Conservation (phyloP, 257 asterid genomes). For the Plectranthus barbatus region DNA sequence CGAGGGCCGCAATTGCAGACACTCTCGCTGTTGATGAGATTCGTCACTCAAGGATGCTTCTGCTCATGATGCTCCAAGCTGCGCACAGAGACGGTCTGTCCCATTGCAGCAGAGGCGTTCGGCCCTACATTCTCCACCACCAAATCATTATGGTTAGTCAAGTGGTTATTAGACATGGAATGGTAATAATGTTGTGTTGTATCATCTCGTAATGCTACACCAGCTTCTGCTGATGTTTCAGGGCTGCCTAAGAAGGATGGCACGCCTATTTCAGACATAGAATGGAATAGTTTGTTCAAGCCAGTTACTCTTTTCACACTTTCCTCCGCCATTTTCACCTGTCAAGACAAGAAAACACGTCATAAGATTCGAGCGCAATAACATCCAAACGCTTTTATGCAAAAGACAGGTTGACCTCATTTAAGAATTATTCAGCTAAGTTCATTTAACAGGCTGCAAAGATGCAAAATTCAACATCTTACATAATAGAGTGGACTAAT, state of each 20-base stretch:
- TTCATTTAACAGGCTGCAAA: too few relatives aligned
- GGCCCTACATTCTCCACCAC: conserved; percentile 32
- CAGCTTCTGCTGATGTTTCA: conserved; percentile 53
- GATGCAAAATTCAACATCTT: too few relatives aligned
- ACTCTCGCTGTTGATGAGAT: too few relatives aligned
- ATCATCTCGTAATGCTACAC: conserved; percentile 59
- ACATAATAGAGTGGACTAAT: background rate
- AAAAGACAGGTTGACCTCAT: too few relatives aligned
- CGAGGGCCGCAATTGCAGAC: too few relatives aligned
- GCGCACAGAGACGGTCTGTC: conserved; percentile 37
- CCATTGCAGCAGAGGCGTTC: conserved; percentile 24
- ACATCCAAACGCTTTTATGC: too few relatives aligned
- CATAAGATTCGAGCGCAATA: too few relatives aligned
- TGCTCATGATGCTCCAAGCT: conserved; percentile 48
- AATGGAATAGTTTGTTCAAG: conserved; percentile 66
- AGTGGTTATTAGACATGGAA: conserved; percentile 28
- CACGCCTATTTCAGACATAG: conserved; percentile 57
- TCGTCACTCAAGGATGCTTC: too few relatives aligned
- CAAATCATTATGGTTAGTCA: conserved; percentile 29
- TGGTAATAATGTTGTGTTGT: conserved; percentile 47
- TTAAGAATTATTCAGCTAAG: too few relatives aligned
- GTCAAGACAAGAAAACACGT: conserved; percentile 1
- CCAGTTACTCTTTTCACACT: conserved; percentile 87
- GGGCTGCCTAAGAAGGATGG: conserved; percentile 56
- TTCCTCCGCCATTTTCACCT: conserved; percentile 97